A percentile compares a stretch with the other conserved stretches of the same genome.
phyloP scores from a whole-genome alignment of 768 basidiomycete genomes.

The Ephemerocybe angulata region DNA sequence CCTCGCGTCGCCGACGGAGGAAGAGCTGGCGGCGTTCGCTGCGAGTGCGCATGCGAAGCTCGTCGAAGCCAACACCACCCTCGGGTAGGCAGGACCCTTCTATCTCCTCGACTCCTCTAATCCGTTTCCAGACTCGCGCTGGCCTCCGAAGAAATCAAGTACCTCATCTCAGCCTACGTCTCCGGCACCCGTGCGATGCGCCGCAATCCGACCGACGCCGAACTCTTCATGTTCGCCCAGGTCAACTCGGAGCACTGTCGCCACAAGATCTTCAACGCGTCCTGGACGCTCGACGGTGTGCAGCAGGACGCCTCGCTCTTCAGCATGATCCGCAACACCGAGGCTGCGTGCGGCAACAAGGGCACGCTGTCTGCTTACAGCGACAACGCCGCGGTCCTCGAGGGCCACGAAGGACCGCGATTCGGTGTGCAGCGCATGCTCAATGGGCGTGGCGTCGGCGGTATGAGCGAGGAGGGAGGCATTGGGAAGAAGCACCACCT shows the following conservation, averaged over 20 bases:
- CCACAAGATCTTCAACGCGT: conserved; percentile 99
- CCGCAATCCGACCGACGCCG: conserved; percentile 93
- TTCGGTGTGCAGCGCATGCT: conserved; percentile 39
- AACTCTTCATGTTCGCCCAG: conserved; percentile 99
- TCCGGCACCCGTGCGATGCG: conserved; percentile 59
- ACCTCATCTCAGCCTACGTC: conserved; percentile 85
- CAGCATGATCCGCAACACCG: conserved; percentile 97
- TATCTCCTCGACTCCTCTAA: too few relatives aligned
- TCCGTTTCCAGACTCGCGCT: too few relatives aligned
- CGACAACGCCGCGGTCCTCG: conserved; percentile 94
- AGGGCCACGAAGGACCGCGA: conserved; percentile 69
- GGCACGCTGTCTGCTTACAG: conserved; percentile 96
- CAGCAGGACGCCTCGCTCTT: conserved; percentile 74
- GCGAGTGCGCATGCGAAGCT: conserved; percentile 66
- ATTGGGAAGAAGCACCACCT: conserved; percentile 26
- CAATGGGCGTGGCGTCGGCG: conserved; percentile 30
- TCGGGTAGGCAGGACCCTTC: too few relatives aligned
- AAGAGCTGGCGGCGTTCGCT: conserved; percentile 20
- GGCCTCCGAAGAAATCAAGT: conserved; percentile 84
- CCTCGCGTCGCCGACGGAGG: conserved; percentile 18
- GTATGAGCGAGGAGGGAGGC: conserved; percentile 17
- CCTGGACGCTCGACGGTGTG: conserved; percentile 84
- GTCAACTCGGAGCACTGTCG: conserved; percentile 99
- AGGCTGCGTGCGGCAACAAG: conserved; percentile 55
- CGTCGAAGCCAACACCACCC: conserved; percentile 68